Percentiles rank a stretch among this genome's conserved stretches.
Evolutionary conservation across 164 flowering plant genomes (phyloP).

Genomic region (Echeveria elegans): DNA sequence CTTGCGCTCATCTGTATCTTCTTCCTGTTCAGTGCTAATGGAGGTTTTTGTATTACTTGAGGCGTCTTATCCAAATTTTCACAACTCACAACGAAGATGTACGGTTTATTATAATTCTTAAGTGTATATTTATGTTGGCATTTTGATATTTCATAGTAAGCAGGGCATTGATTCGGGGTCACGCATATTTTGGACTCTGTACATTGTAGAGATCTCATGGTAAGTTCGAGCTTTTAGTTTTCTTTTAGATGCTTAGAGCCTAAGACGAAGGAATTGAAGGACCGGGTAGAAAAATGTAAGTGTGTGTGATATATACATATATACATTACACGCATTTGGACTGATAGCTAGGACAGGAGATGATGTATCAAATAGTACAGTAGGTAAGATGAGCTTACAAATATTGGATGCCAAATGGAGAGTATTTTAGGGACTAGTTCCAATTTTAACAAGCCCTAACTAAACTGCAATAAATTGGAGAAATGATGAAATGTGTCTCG

Average conservation of each 20-base stretch:
- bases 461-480: too few species aligned
- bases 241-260: background rate
- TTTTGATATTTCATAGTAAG: background rate
- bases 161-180: constrained; percentile 96
- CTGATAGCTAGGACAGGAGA: constrained; percentile 95
- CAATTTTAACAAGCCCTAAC: too few species aligned
- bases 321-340: constrained; percentile 96
- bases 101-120: constrained; percentile 1
- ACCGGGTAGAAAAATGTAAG: constrained; percentile 30
- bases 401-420: background rate
- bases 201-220: constrained; percentile 97
- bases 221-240: background rate
- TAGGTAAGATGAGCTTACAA: constrained; percentile 36
- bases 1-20: constrained; percentile 49
- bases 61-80: constrained; percentile 69
- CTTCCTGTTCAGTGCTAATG: too few species aligned
- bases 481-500: too few species aligned
- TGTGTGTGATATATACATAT: constrained; percentile 77
- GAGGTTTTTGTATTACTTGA: too few species aligned
- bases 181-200: constrained; percentile 96
- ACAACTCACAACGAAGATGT: constrained; percentile 92
- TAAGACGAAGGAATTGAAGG: background rate
- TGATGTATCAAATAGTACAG: constrained; percentile 88
- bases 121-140: background rate
- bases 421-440: too few species aligned